A percentile compares a stretch with the other conserved stretches of the same genome.
These are phyloP conservation scores for Canariomyces notabilis DNA, from an alignment of 2,329 filamentous ascomycete species.

Conservation along the genomic window DNA sequence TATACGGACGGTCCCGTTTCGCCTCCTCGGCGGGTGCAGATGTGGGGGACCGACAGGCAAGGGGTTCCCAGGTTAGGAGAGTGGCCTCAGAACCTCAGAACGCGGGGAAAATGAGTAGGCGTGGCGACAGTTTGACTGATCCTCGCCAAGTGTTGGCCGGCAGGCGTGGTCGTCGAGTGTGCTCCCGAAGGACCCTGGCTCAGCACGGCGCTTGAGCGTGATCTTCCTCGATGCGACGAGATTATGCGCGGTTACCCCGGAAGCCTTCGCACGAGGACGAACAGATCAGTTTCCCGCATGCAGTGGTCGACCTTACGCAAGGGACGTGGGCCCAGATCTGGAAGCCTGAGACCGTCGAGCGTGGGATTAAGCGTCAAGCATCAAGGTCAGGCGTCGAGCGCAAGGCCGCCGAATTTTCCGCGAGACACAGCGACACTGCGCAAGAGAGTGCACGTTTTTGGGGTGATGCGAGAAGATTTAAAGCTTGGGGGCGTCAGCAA, in stretches of 20 bases:
- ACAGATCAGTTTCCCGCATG: constrained; percentile 19
- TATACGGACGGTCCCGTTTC: constrained; percentile 27
- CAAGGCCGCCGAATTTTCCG: neutral
- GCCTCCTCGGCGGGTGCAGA: constrained; percentile 13
- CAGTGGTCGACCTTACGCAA: constrained; percentile 9
- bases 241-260: constrained; percentile 30
- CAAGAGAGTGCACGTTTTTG: too few species aligned
- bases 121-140: constrained; percentile 26
- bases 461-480: neutral
- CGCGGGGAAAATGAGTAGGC: constrained; percentile 20
- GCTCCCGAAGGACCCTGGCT: constrained; percentile 30
- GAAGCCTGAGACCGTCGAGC: too few species aligned
- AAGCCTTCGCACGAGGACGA: constrained; percentile 24
- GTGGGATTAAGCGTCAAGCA: too few species aligned
- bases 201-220: constrained; percentile 31
- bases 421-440: too few species aligned
- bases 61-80: constrained; percentile 7
- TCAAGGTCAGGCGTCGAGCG: constrained; percentile 12
- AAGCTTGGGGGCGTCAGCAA: neutral
- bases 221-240: constrained; percentile 35
- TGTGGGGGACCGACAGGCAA: constrained; percentile 13
- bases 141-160: constrained; percentile 23
- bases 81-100: constrained; percentile 11
- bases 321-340: neutral
- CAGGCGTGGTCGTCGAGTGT: too few species aligned